phyloP scores from a whole-genome alignment of 1,139 yeast species.

The Trichomonascaceae sp. region DNA sequence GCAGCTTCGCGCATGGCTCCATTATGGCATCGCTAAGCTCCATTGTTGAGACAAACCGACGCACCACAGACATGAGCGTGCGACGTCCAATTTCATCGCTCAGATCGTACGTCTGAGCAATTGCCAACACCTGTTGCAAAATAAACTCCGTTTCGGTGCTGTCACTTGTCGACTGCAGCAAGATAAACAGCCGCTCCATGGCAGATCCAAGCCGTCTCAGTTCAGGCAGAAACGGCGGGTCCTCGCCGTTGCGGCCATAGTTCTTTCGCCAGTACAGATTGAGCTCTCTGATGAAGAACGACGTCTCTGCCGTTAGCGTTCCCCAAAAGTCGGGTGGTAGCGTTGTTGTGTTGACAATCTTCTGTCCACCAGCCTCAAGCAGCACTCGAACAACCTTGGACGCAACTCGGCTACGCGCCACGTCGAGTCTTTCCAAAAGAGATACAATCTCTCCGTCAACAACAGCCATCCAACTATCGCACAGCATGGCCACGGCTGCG shows the following conservation, averaged over 20 bases:
- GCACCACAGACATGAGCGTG: conserved; percentile 58
- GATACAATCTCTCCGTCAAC: conserved; percentile 61
- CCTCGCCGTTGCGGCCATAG: background rate
- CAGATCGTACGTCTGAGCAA: conserved; percentile 65
- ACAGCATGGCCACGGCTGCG: conserved; percentile 63
- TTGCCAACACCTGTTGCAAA: conserved; percentile 54
- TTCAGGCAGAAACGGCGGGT: conserved; percentile 45
- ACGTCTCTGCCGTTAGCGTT: conserved; percentile 58
- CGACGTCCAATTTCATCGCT: conserved; percentile 90
- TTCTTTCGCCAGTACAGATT: conserved; percentile 38
- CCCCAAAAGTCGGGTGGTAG: conserved; percentile 48
- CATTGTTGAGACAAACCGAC: conserved; percentile 26
- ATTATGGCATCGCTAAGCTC: conserved; percentile 43
- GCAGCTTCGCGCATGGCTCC: conserved; percentile 46
- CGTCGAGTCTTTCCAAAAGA: conserved; percentile 57
- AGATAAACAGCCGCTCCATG: conserved; percentile 38
- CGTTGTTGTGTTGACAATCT: conserved; percentile 41
- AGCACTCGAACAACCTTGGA: conserved; percentile 47
- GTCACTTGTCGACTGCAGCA: conserved; percentile 33
- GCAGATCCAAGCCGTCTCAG: conserved; percentile 56
- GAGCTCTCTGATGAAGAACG: conserved; percentile 57
- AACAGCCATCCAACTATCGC: conserved; percentile 57
- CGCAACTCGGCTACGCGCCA: conserved; percentile 48
- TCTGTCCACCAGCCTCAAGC: conserved; percentile 49
- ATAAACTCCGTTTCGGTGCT: conserved; percentile 58